phyloP scores from a whole-genome alignment of 139 green algal species.

The Chlorella sp. region DNA sequence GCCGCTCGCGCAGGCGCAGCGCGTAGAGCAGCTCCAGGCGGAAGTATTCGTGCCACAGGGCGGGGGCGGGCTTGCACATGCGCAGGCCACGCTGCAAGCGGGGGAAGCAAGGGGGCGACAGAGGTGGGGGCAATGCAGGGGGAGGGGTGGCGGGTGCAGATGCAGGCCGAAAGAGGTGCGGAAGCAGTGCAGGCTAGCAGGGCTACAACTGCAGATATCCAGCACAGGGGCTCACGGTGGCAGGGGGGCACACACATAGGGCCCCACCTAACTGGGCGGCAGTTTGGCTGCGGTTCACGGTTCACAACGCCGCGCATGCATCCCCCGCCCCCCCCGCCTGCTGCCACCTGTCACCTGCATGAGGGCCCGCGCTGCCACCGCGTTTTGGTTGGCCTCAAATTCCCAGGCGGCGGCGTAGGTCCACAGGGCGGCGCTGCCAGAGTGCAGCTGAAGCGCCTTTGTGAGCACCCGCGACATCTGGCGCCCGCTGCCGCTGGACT shows the following conservation, averaged over 20 bases:
- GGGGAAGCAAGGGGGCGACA: too few species aligned
- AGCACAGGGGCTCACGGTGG: too few species aligned
- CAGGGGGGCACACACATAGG: too few species aligned
- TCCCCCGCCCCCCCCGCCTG: too few species aligned
- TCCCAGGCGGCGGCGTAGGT: constrained; percentile 90
- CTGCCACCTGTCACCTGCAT: constrained; percentile 81
- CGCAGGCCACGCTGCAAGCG: constrained; percentile 15
- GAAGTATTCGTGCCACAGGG: constrained; percentile 93
- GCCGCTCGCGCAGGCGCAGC: constrained; percentile 71
- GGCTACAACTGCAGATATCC: too few species aligned
- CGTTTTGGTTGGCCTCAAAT: constrained; percentile 86
- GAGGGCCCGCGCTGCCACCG: constrained; percentile 78
- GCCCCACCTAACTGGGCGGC: too few species aligned
- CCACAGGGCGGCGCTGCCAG: constrained; percentile 84
- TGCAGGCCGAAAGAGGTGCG: constrained; percentile 55
- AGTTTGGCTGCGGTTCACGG: too few species aligned
- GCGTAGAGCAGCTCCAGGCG: constrained; percentile 88
- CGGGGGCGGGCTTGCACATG: constrained; percentile 56
- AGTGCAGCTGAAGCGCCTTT: constrained; percentile 87
- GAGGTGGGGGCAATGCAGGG: too few species aligned
- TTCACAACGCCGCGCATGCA: too few species aligned
- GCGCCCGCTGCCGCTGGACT: constrained; percentile 60
- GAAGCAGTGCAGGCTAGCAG: too few species aligned
- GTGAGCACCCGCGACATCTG: constrained; percentile 78
- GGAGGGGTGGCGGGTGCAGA: background rate